Evolutionary conservation across 345 rosid species (phyloP), one percentile per base, ranked within the genome.

Genomic region (Lenwebbia sp.): DNA sequence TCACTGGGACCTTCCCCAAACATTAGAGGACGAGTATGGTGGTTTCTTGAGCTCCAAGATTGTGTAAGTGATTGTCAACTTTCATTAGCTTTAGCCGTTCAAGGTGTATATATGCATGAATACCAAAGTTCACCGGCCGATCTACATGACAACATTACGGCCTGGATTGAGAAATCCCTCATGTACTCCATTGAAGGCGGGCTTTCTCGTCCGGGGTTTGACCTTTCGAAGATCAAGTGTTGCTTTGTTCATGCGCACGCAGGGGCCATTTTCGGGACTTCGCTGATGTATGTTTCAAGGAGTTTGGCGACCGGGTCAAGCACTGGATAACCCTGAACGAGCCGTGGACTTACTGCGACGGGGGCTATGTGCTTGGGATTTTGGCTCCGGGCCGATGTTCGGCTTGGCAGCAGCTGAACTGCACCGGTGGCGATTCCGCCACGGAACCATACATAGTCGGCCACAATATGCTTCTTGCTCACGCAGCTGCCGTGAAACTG

Each of bases 321-420:
- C 91, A 87, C 50, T 92, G 94, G 94, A 88, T 86, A 19, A 92
- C 94, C n/a, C 13, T 91, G 37, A 92, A 91, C n/a, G 93, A 92
- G 85, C 94, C 94, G 26, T 57, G 30, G 84, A 54, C 44, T 26
- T 88, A 25, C 33, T 44, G 85, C 15, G 4, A 1, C 0, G 82
- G 53, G 4, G 94, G 92, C 4, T 92, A 92, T 40, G 90, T 87
- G 3, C 2, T 2, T 0, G 90, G 89, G 1, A 5, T 0, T 2
- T 4, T 60, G 0, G 92, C 92, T 17, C 94, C 94, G 0, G 90
- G 90, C 1, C 86, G 91, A 11, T 92, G 94, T 44, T 92, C 93
- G 0, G 86, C 54, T 7, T 92, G 91, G 91, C 87, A 83, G 41
- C 44, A 84, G 0, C 28, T 85, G 8, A 87, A 88, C 65, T 92